phyloP scores from a whole-genome alignment of 2,329 filamentous ascomycete species.

The Trichoderma koningii region DNA sequence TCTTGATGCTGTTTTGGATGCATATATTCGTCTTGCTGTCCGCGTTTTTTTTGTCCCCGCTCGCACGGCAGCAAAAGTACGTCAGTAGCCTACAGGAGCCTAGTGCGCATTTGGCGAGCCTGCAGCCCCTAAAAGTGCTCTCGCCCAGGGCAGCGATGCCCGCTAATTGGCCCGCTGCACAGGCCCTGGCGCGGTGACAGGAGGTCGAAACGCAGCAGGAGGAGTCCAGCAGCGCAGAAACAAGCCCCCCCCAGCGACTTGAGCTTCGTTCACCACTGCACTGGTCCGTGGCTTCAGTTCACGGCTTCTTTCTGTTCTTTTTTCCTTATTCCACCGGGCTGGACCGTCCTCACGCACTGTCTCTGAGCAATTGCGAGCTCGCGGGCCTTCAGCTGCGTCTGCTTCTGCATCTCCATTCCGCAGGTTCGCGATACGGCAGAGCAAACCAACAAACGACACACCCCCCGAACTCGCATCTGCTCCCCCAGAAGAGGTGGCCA shows the following conservation, averaged over 20 bases:
- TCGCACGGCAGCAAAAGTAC: background rate
- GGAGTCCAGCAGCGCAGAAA: slow-evolving; percentile 13
- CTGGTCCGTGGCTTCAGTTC: slow-evolving; percentile 16
- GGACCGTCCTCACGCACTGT: slow-evolving; percentile 1
- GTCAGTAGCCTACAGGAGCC: slow-evolving; percentile 16
- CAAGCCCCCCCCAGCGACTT: background rate
- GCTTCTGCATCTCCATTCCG: slow-evolving; percentile 15
- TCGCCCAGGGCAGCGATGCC: slow-evolving; percentile 19
- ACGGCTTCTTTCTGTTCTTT: slow-evolving; percentile 10
- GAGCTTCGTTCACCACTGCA: background rate
- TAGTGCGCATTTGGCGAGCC: slow-evolving; percentile 25
- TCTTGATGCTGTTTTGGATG: too few species aligned
- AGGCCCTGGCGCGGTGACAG: slow-evolving; percentile 26
- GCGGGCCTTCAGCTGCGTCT: background rate
- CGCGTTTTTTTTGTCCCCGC: too few species aligned
- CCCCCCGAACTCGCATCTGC: slow-evolving; percentile 27
- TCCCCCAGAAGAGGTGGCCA: slow-evolving; percentile 44
- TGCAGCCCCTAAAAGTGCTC: slow-evolving; percentile 29
- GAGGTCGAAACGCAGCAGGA: slow-evolving; percentile 26
- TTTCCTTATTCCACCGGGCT: slow-evolving; percentile 3
- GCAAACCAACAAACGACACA: slow-evolving; percentile 16
- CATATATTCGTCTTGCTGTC: too few species aligned
- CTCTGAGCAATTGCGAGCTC: slow-evolving; percentile 10
- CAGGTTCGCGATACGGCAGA: slow-evolving; percentile 18
- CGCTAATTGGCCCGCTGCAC: slow-evolving; percentile 26